These are phyloP conservation scores for Hymenoscyphus scutula DNA, from an alignment of 2,329 filamentous ascomycete genomes.

Conservation along the genomic window DNA sequence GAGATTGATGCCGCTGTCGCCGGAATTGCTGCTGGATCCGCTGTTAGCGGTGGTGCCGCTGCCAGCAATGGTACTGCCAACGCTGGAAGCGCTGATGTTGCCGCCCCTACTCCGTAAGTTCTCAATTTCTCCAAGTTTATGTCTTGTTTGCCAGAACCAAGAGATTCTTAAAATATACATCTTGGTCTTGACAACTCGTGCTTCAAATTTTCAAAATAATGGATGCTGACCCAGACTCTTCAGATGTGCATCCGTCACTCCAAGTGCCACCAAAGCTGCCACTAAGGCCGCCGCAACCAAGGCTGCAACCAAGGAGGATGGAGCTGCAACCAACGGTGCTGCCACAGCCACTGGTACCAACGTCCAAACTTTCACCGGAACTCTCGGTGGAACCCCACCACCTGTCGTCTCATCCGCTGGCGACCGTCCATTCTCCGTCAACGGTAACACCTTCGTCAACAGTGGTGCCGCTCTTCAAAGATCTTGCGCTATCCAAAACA, in stretches of 20 bases:
- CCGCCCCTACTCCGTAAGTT: slow-evolving; percentile 30
- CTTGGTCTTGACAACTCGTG: no score
- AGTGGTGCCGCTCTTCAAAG: slow-evolving; percentile 55
- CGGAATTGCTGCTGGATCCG: slow-evolving; percentile 25
- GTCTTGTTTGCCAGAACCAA: neutral
- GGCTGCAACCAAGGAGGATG: slow-evolving; percentile 31
- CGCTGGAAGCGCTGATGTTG: slow-evolving; percentile 15
- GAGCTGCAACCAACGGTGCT: slow-evolving; percentile 32
- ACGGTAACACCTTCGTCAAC: slow-evolving; percentile 57
- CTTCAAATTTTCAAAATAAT: no score
- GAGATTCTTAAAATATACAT: no score
- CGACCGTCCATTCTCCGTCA: slow-evolving; percentile 54
- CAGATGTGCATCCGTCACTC: neutral
- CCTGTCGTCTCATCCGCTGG: slow-evolving; percentile 47
- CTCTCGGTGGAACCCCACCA: slow-evolving; percentile 51
- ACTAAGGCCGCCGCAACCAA: neutral
- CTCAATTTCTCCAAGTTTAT: neutral
- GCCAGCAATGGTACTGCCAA: slow-evolving; percentile 12
- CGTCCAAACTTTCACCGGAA: slow-evolving; percentile 44
- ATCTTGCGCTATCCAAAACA: slow-evolving; percentile 60
- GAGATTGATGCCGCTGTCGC: slow-evolving; percentile 51
- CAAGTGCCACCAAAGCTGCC: slow-evolving; percentile 14
- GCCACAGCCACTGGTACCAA: slow-evolving; percentile 26
- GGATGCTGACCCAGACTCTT: no score
- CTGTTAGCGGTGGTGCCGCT: no score